Conservation (phyloP, 768 basidiomycete species). For the Amanita exitialis region DNA sequence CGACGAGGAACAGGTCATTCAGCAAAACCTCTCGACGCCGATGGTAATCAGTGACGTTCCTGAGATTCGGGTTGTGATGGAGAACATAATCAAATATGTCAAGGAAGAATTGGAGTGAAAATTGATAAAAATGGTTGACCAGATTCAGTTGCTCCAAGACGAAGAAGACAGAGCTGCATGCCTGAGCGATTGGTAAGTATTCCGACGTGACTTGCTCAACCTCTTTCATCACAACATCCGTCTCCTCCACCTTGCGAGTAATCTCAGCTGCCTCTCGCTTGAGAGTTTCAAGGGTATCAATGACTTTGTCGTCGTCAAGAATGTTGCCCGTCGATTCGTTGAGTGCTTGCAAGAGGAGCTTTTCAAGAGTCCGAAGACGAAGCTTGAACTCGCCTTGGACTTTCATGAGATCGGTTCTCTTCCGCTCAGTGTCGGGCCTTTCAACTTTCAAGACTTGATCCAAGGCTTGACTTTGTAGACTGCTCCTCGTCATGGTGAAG, state of each 20-base stretch:
- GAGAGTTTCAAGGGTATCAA: slow-evolving; percentile 89
- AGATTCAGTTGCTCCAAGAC: slow-evolving; percentile 89
- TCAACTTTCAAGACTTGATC: slow-evolving; percentile 97
- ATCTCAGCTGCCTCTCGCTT: slow-evolving; percentile 96
- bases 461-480: slow-evolving; percentile 95
- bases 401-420: slow-evolving; percentile 94
- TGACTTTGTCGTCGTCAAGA: slow-evolving; percentile 97
- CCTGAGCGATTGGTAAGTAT: slow-evolving; percentile 89
- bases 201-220: slow-evolving; percentile 94
- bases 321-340: slow-evolving; percentile 98
- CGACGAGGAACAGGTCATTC: slow-evolving; percentile 81
- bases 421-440: slow-evolving; percentile 91
- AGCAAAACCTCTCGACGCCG: slow-evolving; percentile 71
- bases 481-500: slow-evolving; percentile 98
- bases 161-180: slow-evolving; percentile 96
- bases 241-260: slow-evolving; percentile 92
- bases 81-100: slow-evolving; percentile 97
- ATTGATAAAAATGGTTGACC: slow-evolving; percentile 97
- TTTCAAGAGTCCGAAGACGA: slow-evolving; percentile 86
- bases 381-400: slow-evolving; percentile 97
- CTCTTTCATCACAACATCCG: slow-evolving; percentile 91
- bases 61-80: slow-evolving; percentile 85
- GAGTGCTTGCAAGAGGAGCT: slow-evolving; percentile 84
- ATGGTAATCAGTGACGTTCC: slow-evolving; percentile 62
- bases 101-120: slow-evolving; percentile 95